Base-by-base conservation (phyloP, 1,139 yeast genomes). In the Magnusiomyces tetraspermus region DNA sequence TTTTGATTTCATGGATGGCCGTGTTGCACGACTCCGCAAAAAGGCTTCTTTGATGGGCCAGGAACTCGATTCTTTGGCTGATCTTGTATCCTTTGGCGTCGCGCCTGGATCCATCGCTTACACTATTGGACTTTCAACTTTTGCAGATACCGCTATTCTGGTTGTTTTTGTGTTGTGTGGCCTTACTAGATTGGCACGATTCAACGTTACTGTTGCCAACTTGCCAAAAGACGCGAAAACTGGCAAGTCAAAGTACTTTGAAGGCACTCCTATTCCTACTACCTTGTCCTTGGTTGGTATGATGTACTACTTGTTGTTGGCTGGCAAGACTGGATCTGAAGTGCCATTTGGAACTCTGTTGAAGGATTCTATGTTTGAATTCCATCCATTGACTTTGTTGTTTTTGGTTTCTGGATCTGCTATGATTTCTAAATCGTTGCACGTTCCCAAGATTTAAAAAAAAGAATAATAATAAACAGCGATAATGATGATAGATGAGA, bases 11-110 rank as follows among this genome's bases (percentile, higher is more conserved):
- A 85, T 92, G 67, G 98, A 92, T 67, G 98, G 98, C 30, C 81
- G 96, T 63, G 98, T 92, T 6, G 98, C 98, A 3, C 78, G 98
- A 62, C 78, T 92, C 73, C 80, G 97, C 71, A 85, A 89, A 69
- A 88, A 92, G 71, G 80, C 96, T 1, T 84, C 95, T 24, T 76
- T 92, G 54, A 87, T 94, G 87, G 98, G 98, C 55, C 97, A 92
- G 70, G 98, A 92, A 71, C 79, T 92, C 62, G 98, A 92, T 67
- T 88, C 97, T 1, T 77, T 92, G 63, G 98, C 98, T 24, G 98
- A 92, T 69, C 78, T 92, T 64, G 80, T 92, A 33, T 84, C 95
- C 17, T 90, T 90, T 67, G 95, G 96, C 56, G 96, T 89, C 22
- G 87, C 94, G 3, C 97, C 97, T 3, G 96, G 97, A 1, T 77